Evolutionary conservation across 805 yeast genomes (phyloP), one percentile per base, ranked within the genome.

Genomic region (Metschnikowia henanensis): DNA sequence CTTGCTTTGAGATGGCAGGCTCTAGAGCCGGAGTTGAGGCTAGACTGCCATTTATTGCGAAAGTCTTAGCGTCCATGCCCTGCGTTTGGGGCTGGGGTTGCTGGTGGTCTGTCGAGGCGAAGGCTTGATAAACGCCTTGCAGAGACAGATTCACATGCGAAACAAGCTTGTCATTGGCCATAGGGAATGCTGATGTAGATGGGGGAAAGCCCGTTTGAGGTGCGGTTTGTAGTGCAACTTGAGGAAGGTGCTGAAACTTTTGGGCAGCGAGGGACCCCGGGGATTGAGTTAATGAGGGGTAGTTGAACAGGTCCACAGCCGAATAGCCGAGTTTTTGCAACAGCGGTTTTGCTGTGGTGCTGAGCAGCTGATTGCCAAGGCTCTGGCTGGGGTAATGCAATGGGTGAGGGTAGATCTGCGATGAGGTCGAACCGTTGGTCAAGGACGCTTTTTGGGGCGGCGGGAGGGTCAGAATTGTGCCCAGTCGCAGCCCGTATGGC

Each of bases 391-490:
- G 28, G 35, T 37, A 43, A 19, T 15, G 32, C 21, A 37, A 19
- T 8, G 39, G 42, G 26, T 35, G 40, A 15, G 28, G 19, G 29
- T 41, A 41, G 18, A 36, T 9, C 8, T 18, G 40, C 17, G 45
- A 23, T 4, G 35, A 18, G 17, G 40, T 18, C 10, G 35, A 13
- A 8, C 26, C 39, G 19, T 15, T 30, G 8, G 22, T 13, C 25
- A 26, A 7, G n/a, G 37, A 16, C 28, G 31, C 33, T 17, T 28
- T 28, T 19, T 37, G 41, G 6, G 46, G 46, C 6, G 42, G 46
- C 18, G 46, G 46, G 22, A 43, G 46, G n/a, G 46, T 37, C 46
- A 30, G 46, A 15, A 37, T 28, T 6, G 32, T 15, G 12, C 30
- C 31, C 40, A 36, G 40, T 10, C 45, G 40, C 45, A 41, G 45